A percentile compares a stretch with the other conserved stretches of the same genome.
phyloP scores from a whole-genome alignment of 1,139 yeast species.

The Saccharomycopsis crataegensis region DNA sequence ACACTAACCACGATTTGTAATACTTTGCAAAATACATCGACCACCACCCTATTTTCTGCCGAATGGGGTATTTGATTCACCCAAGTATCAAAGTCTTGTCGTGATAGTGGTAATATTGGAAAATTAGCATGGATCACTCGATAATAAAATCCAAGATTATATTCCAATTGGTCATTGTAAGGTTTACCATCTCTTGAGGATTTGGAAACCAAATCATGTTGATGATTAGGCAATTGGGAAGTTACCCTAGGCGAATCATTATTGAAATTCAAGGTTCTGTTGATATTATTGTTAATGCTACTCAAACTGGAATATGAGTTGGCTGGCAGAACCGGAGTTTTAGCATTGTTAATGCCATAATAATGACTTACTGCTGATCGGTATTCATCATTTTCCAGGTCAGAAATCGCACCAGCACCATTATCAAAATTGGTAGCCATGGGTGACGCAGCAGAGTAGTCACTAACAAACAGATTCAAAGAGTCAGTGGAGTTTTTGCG shows the following conservation, averaged over 20 bases:
- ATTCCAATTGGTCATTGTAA: conserved; percentile 22
- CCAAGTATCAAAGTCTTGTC: conserved; percentile 19
- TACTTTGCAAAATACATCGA: conserved; percentile 15
- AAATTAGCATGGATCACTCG: conserved; percentile 14
- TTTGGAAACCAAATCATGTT: background rate
- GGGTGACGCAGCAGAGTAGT: conserved; percentile 6
- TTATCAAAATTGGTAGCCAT: background rate
- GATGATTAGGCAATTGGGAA: background rate
- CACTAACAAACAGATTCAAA: conserved; percentile 11
- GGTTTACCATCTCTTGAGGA: conserved; percentile 2
- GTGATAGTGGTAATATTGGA: conserved; percentile 15
- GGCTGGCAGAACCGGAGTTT: conserved; percentile 9
- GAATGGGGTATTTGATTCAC: conserved; percentile 17
- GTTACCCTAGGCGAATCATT: background rate
- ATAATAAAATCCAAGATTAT: conserved; percentile 16
- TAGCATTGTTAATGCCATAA: background rate
- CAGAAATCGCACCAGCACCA: background rate
- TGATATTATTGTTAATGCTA: conserved; percentile 7
- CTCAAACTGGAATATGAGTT: conserved; percentile 7
- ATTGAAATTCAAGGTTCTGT: conserved; percentile 1
- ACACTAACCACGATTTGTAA: conserved; percentile 17
- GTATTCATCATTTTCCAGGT: conserved; percentile 7
- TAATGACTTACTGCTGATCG: conserved; percentile 7
- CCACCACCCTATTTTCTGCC: conserved; percentile 14
- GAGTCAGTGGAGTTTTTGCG: conserved; percentile 12